Evolutionary conservation across 352 stramenopile genomes (phyloP).

Genomic region (Thraustotheca clavata): DNA sequence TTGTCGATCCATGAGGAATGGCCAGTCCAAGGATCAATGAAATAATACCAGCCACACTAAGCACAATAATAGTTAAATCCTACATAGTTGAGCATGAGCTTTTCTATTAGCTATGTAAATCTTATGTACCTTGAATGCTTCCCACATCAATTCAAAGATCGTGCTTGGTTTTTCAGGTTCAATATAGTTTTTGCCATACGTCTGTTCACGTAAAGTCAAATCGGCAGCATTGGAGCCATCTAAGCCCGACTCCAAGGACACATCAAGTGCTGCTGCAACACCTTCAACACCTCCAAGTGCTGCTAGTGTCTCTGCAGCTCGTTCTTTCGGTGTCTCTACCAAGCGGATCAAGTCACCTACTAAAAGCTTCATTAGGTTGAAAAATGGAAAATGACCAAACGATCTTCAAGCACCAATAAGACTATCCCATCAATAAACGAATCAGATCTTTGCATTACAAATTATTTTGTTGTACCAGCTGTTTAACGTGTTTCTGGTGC

Average conservation of each 20-base stretch:
- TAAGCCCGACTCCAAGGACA: slow-evolving; percentile 41
- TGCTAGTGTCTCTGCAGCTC: slow-evolving; percentile 42
- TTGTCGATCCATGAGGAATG: slow-evolving; percentile 47
- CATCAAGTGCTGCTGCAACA: slow-evolving; percentile 35
- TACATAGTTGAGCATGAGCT: too few relatives aligned
- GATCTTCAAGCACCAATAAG: too few relatives aligned
- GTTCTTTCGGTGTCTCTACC: slow-evolving; percentile 57
- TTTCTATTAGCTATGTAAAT: too few relatives aligned
- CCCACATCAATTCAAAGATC: slow-evolving; percentile 77
- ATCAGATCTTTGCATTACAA: too few relatives aligned
- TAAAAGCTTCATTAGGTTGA: slow-evolving; percentile 39
- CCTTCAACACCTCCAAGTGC: slow-evolving; percentile 47
- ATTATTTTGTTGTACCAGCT: too few relatives aligned
- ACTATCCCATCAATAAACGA: too few relatives aligned
- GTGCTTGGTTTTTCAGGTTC: slow-evolving; percentile 37
- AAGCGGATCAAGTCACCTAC: slow-evolving; percentile 53
- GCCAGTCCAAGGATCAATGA: slow-evolving; percentile 45
- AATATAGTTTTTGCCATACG: slow-evolving; percentile 66
- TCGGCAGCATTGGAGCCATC: slow-evolving; percentile 39
- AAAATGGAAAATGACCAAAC: neutral
- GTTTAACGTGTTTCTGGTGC: too few relatives aligned
- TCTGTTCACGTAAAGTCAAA: slow-evolving; percentile 40
- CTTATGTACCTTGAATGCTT: slow-evolving; percentile 60
- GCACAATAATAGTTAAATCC: slow-evolving; percentile 61
- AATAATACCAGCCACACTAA: slow-evolving; percentile 42